Evolutionary conservation across 106 monocot species (phyloP), one percentile per base, ranked within the genome.

Genomic region (Hemerocallis citrina): DNA sequence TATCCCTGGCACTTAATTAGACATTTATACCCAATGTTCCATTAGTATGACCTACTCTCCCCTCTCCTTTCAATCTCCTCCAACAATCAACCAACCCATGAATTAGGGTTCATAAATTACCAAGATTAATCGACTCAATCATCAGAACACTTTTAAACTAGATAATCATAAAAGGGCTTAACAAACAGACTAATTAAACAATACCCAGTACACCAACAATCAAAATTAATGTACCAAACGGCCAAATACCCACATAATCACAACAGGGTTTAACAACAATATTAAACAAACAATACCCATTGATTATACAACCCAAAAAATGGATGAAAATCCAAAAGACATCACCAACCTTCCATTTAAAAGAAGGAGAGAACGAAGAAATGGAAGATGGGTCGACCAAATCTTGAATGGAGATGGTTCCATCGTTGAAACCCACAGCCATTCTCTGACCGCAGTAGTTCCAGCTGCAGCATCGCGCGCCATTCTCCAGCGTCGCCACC

Each of bases 391-490:
- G 59, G 20, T 71, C 73, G 24, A 46, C 15, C 11, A 90, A 83
- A 57, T 90, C 83, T 45, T 86, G 79, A 41, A 95, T 57, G 60
- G 89, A 72, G 73, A 90, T 56, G 46, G 71, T 56, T 23, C 95
- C 95, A 59, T 86, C 86, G 35, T 25, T 61, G 79, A 70, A 69
- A 24, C 95, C 95, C 4, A 74, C 83, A n/a, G 86, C 90, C 34
- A 95, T 46, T 17, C 95, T 61, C 71, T 73, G 80, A 37, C 86
- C 86, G 70, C 74, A 81, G 81, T 83, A 79, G 81, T 84, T 95
- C 95, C 95, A 95, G 52, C 78, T 64, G 67, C 86, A 86, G 74
- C 89, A 83, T 31, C 41, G 34, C 33, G 81, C 78, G 25, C 90
- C 95, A 37, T 74, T 78, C 46, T 63, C 83, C 69, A 95, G 66